Base-by-base conservation (phyloP, 495 filamentous ascomycete species). In the Recurvomyces mirabilis region DNA sequence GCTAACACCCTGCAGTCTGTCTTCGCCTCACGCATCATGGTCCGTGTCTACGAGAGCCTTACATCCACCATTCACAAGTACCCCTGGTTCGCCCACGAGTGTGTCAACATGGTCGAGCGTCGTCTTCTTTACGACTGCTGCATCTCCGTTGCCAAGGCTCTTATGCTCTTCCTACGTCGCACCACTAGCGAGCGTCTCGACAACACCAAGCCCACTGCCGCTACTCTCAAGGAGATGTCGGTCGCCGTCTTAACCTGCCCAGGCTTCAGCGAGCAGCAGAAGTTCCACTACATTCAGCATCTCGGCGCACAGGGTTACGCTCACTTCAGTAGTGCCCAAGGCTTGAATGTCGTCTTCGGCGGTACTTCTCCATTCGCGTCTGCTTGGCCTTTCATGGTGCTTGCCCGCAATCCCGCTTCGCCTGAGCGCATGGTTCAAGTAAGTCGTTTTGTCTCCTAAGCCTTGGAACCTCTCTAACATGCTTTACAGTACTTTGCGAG, bases 11-110 rank as follows among this genome's bases (percentile, higher is more conserved):
- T 33, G 17, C 33, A 86, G 81, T 78, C 77, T 33, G 71, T 71
- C 1, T 87, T 78, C 53, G 68, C 74, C 3, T 63, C 61, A 22
- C 73, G 79, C 42, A 81, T 77, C 44, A 75, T 74, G 5, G 78
- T 87, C 61, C 78, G 84, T 1, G 72, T 77, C 9, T 88, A 75
- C 49, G 84, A 91, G 64, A 79, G 71, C 29, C 69, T 84, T 56
- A 82, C 86, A 49, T 82, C 75, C 50, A 84, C 78, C 0, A 63
- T 91, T 38, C 72, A 73, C 54, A 91, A 88, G 74, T 80, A 71
- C 49, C 84, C 84, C 0, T 91, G 84, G 84, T 71, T 72, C 28
- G 68, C 69, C 22, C 62, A 72, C 0, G 60, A 75, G 21, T 37
- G 70, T 46, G 81, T 86, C 63, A 84, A 76, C 0, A 60, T 87